These are phyloP conservation scores for Nakaseomyces uthaithaninus DNA, from an alignment of 1,139 yeast genomes.

Conservation along the genomic window DNA sequence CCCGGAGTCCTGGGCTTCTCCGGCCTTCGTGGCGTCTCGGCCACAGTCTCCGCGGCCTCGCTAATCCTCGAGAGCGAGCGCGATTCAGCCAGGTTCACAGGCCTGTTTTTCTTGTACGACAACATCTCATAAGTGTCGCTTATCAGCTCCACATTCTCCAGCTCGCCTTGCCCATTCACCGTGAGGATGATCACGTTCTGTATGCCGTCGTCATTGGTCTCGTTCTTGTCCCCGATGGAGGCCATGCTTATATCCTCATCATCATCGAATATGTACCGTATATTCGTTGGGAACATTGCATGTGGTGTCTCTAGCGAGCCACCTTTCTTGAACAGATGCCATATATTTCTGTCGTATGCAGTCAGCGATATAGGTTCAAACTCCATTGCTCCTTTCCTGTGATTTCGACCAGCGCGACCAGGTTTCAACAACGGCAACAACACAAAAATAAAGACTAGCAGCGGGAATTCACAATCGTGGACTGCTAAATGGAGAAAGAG, in stretches of 20 bases:
- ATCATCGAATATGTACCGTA: conserved; percentile 28
- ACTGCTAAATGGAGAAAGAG: too few species aligned
- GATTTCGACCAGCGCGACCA: too few species aligned
- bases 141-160: conserved; percentile 25
- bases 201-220: conserved; percentile 16
- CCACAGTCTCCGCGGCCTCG: neutral
- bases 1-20: neutral
- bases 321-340: conserved; percentile 6
- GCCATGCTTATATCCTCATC: conserved; percentile 22
- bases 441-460: too few species aligned
- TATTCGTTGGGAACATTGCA: conserved; percentile 26
- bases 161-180: conserved; percentile 23
- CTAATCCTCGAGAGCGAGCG: conserved; percentile 3
- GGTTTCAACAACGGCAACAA: too few species aligned
- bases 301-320: conserved; percentile 12
- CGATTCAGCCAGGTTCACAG: conserved; percentile 2
- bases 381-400: neutral
- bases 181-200: conserved; percentile 33
- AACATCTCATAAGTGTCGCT: conserved; percentile 30
- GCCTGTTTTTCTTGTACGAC: conserved; percentile 11
- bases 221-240: conserved; percentile 9
- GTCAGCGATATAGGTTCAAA: conserved; percentile 10
- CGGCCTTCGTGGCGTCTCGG: neutral
- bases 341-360: conserved; percentile 17
- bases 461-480: too few species aligned